Evolutionary conservation across 768 basidiomycete genomes (phyloP).

Genomic region (Pholiota molesta): DNA sequence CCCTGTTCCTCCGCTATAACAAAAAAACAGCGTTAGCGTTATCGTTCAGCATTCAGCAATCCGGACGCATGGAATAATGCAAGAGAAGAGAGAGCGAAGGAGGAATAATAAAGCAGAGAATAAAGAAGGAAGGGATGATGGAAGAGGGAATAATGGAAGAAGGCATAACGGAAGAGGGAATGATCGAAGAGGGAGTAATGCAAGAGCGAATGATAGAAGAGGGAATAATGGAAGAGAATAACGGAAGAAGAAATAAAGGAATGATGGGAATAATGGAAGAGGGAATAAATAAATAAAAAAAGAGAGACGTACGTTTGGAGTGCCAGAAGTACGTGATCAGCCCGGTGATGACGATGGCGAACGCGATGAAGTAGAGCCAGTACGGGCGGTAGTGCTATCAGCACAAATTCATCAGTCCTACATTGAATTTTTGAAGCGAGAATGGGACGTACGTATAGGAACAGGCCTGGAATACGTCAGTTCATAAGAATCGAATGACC

Average conservation of each 20-base stretch:
- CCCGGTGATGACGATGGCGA: slow-evolving; percentile 68
- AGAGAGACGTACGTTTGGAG: slow-evolving; percentile 77
- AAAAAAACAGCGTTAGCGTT: not conserved
- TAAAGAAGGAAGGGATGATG: too few relatives aligned
- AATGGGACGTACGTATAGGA: slow-evolving; percentile 47
- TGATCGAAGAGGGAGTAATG: too few relatives aligned
- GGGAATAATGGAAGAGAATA: too few relatives aligned
- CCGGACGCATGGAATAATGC: too few relatives aligned
- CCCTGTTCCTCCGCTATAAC: slow-evolving; percentile 74
- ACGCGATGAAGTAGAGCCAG: slow-evolving; percentile 90
- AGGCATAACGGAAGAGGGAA: too few relatives aligned
- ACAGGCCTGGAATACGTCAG: slow-evolving; percentile 38
- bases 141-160: too few relatives aligned
- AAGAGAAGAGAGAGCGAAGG: too few relatives aligned
- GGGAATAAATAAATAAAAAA: too few relatives aligned
- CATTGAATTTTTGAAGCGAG: not conserved
- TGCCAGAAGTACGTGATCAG: slow-evolving; percentile 41
- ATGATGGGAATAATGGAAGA: too few relatives aligned
- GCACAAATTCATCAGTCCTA: slow-evolving; percentile 5
- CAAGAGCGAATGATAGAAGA: too few relatives aligned
- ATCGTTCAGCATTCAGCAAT: not conserved
- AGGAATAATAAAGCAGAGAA: too few relatives aligned
- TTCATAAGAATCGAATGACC: slow-evolving; percentile 5
- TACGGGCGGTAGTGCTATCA: slow-evolving; percentile 76
- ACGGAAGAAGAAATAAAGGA: too few relatives aligned